phyloP scores from a whole-genome alignment of 345 rosid species.

The Capsella bursapastoris region DNA sequence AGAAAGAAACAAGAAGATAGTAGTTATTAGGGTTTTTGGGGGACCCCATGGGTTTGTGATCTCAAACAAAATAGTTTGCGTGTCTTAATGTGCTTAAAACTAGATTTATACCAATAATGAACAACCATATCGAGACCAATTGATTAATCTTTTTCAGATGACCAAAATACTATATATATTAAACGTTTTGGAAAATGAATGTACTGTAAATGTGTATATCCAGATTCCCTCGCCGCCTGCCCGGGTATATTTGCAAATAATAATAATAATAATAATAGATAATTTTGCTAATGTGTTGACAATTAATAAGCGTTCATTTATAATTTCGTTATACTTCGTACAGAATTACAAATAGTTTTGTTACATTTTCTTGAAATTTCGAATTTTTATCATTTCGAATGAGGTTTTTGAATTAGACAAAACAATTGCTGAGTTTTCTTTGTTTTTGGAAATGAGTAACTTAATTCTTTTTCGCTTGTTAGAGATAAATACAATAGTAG shows the following conservation, averaged over 20 bases:
- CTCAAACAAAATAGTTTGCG: slow-evolving; percentile 39
- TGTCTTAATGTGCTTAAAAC: slow-evolving; percentile 38
- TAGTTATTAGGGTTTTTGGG: slow-evolving; percentile 38
- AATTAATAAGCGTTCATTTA: not conserved
- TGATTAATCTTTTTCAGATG: not conserved
- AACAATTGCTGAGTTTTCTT: not conserved
- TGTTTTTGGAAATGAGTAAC: not conserved
- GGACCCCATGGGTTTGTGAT: slow-evolving; percentile 34
- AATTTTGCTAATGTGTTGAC: not conserved
- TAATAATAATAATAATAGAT: not conserved
- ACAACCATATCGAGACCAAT: slow-evolving; percentile 35
- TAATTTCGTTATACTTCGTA: not conserved
- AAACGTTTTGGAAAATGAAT: not conserved
- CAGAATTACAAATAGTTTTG: not conserved
- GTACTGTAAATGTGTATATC: not conserved
- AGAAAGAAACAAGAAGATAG: slow-evolving; percentile 5
- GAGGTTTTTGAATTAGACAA: not conserved
- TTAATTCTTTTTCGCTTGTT: not conserved
- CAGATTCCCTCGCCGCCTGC: no score
- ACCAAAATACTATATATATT: not conserved
- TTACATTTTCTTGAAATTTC: not conserved
- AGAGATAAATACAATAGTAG: not conserved
- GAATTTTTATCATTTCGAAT: not conserved
- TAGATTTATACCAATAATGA: slow-evolving; percentile 41
- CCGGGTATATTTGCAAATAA: no score